Evolutionary conservation across 164 flowering plant genomes (phyloP), one percentile per base, ranked within the genome.

Genomic region (Platanus orientalis): DNA sequence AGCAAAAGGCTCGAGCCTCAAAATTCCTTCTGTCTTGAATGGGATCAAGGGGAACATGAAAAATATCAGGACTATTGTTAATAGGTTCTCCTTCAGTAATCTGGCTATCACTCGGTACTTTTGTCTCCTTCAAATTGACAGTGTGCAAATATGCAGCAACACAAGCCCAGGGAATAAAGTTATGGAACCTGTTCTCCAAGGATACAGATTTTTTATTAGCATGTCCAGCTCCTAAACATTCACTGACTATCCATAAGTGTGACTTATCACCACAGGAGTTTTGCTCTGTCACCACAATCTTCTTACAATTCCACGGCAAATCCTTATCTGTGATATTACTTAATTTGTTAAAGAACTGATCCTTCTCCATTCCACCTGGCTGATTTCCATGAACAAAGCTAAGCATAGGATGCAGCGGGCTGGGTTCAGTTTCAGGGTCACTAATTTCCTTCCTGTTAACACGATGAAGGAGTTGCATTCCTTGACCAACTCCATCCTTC

Each of bases 1-100:
- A 94, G 75, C 98, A 90, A 76, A 94, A 94, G 28, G 98, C 98
- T 71, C 92, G 94, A 6, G 97, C 98, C 67, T 84, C 91, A 76
- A 90, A 83, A 24, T 73, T 71, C 66, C 77, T 77, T 51, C 74
- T 73, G 40, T 62, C 61, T 34, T 63, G 75, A 60, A 51, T 27
- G 21, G 80, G 78, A 63, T 64, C 72, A 1, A 47, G 16, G 39
- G 79, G 67, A 57, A 68, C 54, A 55, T 82, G 81, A 75, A 79
- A 67, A 16, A 64, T 52, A 64, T 72, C 81, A 49, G 74, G 70
- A 63, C 55, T 20, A 47, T n/a, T 17, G 20, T 32, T 36, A 69
- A 39, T 40, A 56, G 67, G 58, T 65, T 69, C 76, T 52, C 52
- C 60, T 49, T 67, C 79, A 25, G 48, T n/a, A 23, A 44, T 51